Evolutionary conservation across 176 grass and related monocot species (phyloP).

Genomic region (Musa beccarii): DNA sequence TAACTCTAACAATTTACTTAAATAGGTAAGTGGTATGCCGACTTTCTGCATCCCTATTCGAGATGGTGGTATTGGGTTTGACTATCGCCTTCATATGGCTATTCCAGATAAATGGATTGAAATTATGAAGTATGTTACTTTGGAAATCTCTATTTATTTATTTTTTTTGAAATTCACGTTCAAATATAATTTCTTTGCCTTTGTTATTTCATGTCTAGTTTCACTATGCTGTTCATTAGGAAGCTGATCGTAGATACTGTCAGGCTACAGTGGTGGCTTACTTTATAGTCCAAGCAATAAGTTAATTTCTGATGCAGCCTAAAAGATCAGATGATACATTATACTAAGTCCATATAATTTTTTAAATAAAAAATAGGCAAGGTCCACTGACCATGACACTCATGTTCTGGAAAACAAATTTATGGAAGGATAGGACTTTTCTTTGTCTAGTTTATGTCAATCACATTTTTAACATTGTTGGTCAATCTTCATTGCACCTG

Average conservation of each 20-base stretch:
- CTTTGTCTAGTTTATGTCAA: neutral
- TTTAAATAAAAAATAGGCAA: no score
- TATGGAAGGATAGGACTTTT: neutral
- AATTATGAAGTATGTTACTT: conserved; percentile 57
- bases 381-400: no score
- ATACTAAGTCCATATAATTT: neutral
- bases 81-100: conserved; percentile 90
- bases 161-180: neutral
- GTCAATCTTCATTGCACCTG: no score
- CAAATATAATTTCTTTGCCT: neutral
- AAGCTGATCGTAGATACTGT: no score
- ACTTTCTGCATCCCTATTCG: conserved; percentile 63
- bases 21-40: conserved; percentile 94
- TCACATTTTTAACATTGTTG: neutral
- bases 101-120: conserved; percentile 93
- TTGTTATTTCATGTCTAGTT: no score
- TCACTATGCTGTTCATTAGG: no score
- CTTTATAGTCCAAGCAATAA: neutral
- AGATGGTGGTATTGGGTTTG: conserved; percentile 79
- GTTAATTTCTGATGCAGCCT: neutral
- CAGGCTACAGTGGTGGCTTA: neutral
- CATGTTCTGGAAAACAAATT: no score
- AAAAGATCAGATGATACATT: neutral
- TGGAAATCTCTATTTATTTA: neutral
- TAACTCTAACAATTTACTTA: neutral